phyloP scores from a whole-genome alignment of 345 rosid species.

The Syzygium oleosum region DNA sequence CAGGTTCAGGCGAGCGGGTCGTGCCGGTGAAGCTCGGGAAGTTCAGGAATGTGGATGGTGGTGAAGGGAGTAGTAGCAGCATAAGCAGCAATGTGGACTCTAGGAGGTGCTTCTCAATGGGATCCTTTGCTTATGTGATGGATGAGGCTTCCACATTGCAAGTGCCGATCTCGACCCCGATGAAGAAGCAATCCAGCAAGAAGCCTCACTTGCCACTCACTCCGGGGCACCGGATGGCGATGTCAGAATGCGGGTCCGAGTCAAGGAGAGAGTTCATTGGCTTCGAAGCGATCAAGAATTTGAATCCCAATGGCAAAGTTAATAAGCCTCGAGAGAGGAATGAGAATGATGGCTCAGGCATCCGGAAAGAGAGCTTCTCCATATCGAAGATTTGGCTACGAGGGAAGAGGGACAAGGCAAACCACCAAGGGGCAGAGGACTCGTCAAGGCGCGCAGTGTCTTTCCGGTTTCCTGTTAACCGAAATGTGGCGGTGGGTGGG shows the following conservation, averaged over 20 bases:
- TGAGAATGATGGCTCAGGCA: slow-evolving; percentile 8
- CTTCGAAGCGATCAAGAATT: slow-evolving; percentile 11
- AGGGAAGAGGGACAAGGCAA: slow-evolving; percentile 51
- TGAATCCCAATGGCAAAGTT: slow-evolving; percentile 4
- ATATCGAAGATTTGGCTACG: slow-evolving; percentile 84
- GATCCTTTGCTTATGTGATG: slow-evolving; percentile 89
- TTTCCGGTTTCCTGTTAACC: slow-evolving; percentile 34
- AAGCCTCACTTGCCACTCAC: slow-evolving; percentile 39
- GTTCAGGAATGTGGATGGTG: slow-evolving; percentile 59
- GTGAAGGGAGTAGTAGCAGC: slow-evolving; percentile 28
- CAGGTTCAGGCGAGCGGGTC: slow-evolving; percentile 44
- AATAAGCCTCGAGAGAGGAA: not conserved
- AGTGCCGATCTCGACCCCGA: slow-evolving; percentile 60
- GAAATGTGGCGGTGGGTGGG: not conserved
- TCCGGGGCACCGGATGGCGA: slow-evolving; percentile 56
- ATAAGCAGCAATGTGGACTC: slow-evolving; percentile 39
- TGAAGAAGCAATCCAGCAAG: slow-evolving; percentile 48
- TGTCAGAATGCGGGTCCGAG: slow-evolving; percentile 62
- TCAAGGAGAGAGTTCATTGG: slow-evolving; percentile 50
- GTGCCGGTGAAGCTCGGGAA: slow-evolving; percentile 88
- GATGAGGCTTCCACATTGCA: slow-evolving; percentile 63
- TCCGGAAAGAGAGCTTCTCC: slow-evolving; percentile 65
- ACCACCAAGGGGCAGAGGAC: slow-evolving; percentile 19
- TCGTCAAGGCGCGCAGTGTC: slow-evolving; percentile 66
- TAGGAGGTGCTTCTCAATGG: slow-evolving; percentile 94